Base-by-base conservation (phyloP, 352 stramenopile species). In the Phytophthora quininea region DNA sequence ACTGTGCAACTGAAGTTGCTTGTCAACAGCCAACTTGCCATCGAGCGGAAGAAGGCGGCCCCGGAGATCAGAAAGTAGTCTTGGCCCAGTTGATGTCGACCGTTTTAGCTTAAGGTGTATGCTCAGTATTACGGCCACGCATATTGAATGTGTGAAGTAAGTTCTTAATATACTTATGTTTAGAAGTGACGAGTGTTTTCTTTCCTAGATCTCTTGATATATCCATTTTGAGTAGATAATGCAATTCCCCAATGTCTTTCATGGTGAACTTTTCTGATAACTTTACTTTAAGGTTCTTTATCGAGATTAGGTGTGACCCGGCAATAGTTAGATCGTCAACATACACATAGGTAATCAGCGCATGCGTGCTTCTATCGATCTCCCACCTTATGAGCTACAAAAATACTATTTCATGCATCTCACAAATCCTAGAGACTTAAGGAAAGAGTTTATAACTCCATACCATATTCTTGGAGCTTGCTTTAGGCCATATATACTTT, bases 311-410 rank as follows among this genome's bases (percentile, higher is more conserved):
- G 19, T 49, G 32, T 30, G 56, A 64, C 5, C 15, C 56, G 2
- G 56, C 56, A 62, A 52, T 50, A 8, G 45, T 64, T 29, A 64
- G 12, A 42, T 64, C 32, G 27, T 56, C 47, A 0, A 64, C 56
- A 32, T 50, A 64, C n/a, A 64, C 46, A 38, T 46, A 64, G 15
- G 43, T 19, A 38, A 62, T 45, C 2, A 62, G 15, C 1, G 43
- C 30, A 24, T 62, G 54, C 30, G 7, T 33, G 33, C 48, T 37
- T 11, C 56, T 9, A 35, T 63, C 37, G 42, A 56, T 32, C 45
- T 63, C 19, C 49, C 50, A 67, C 31, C 12, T 60, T 67, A 54
- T 60, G 7, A 27, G 50, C 29, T 67, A 67, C 59, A 67, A 67
- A 15, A 60, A 38, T 60, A 42, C 15, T 55, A 49, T 49, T 61